Evolutionary conservation across 2,329 filamentous ascomycete genomes (phyloP).

Genomic region (Coniochaeta ligniaria): DNA sequence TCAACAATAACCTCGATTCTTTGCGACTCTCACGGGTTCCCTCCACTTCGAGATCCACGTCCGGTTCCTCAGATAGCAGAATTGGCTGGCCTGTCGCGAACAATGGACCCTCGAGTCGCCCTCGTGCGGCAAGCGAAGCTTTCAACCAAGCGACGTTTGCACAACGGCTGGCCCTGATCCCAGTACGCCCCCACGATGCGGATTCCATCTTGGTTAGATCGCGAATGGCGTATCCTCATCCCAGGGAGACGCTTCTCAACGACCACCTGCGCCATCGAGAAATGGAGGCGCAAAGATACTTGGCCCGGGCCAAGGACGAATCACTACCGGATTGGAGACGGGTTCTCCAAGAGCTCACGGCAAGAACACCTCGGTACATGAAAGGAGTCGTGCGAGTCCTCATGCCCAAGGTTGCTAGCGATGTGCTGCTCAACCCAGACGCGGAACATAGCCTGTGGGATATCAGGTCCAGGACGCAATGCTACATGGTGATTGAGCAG

Average conservation of each 20-base stretch:
- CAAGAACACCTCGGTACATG: slow-evolving; percentile 20
- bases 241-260: slow-evolving; percentile 14
- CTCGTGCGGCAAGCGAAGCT: not conserved
- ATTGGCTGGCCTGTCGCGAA: not conserved
- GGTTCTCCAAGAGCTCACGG: slow-evolving; percentile 29
- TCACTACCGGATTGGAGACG: slow-evolving; percentile 30
- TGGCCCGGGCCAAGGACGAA: slow-evolving; percentile 20
- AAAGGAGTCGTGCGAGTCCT: slow-evolving; percentile 17
- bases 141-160: slow-evolving; percentile 7
- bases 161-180: slow-evolving; percentile 13
- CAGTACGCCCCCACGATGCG: slow-evolving; percentile 10
- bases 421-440: slow-evolving; percentile 10
- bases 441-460: slow-evolving; percentile 16
- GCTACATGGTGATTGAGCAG: slow-evolving; percentile 15
- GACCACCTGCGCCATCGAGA: slow-evolving; percentile 12
- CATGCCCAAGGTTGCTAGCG: slow-evolving; percentile 9
- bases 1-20: not conserved
- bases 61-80: not conserved
- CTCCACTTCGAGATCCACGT: not conserved
- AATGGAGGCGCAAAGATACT: slow-evolving; percentile 27
- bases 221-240: slow-evolving; percentile 10
- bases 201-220: slow-evolving; percentile 21
- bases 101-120: not conserved
- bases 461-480: slow-evolving; percentile 17
- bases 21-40: not conserved